Conservation (phyloP, 1,284 basidiomycete species). For the Sporisorium exsertum region DNA sequence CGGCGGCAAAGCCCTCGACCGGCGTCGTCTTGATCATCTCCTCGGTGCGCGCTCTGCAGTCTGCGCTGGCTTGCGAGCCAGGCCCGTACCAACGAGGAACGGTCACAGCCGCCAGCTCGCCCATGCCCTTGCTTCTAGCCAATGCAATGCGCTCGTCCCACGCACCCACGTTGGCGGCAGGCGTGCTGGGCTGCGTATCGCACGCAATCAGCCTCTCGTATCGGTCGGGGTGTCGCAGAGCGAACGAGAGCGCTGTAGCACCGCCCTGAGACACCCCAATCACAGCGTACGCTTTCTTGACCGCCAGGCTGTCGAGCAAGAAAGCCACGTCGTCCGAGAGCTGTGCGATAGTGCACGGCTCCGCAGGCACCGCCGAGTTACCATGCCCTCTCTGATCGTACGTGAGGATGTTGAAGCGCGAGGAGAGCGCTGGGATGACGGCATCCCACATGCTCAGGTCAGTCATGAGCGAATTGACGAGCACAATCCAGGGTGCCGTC, state of each 20-base stretch:
- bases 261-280: conserved; percentile 72
- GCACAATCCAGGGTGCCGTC: conserved; percentile 68
- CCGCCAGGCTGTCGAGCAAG: conserved; percentile 67
- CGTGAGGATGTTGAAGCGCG: conserved; percentile 70
- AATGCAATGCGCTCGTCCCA: conserved; percentile 71
- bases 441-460: conserved; percentile 71
- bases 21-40: conserved; percentile 66
- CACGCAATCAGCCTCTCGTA: conserved; percentile 69
- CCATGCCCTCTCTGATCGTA: conserved; percentile 72
- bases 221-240: conserved; percentile 66
- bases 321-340: conserved; percentile 70
- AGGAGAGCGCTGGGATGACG: conserved; percentile 66
- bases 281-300: conserved; percentile 65
- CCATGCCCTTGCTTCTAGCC: conserved; percentile 65
- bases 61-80: conserved; percentile 58
- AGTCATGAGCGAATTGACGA: conserved; percentile 71
- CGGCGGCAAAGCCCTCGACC: conserved; percentile 70
- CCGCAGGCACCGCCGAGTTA: conserved; percentile 62
- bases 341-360: conserved; percentile 68
- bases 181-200: conserved; percentile 71
- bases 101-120: conserved; percentile 69
- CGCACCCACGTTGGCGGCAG: conserved; percentile 69
- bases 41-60: conserved; percentile 43
- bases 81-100: conserved; percentile 70
- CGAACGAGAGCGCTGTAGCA: conserved; percentile 70